phyloP scores from a whole-genome alignment of 2,329 filamentous ascomycete genomes.

The Arachnopeziza araneosa region DNA sequence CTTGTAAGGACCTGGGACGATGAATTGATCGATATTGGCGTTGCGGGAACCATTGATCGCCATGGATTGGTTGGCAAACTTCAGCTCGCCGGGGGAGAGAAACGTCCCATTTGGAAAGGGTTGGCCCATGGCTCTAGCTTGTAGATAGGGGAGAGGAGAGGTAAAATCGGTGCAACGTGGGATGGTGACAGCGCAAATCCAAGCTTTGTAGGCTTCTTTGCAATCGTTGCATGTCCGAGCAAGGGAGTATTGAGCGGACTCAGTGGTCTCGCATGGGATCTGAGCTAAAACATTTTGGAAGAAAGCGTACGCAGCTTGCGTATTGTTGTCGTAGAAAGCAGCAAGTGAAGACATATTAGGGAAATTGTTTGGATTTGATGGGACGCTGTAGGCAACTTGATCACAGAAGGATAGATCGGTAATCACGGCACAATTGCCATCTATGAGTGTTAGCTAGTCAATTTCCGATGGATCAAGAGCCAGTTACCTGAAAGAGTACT shows the following conservation, averaged over 20 bases:
- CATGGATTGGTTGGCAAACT: constrained; percentile 14
- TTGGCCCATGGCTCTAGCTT: constrained; percentile 66
- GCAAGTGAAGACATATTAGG: constrained; percentile 57
- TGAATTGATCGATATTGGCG: constrained; percentile 60
- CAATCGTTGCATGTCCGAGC: constrained; percentile 73
- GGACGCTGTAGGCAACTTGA: constrained; percentile 85
- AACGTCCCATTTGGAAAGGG: constrained; percentile 64
- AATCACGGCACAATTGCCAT: constrained; percentile 78
- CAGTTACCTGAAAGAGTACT: constrained; percentile 67
- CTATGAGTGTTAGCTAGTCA: constrained; percentile 34
- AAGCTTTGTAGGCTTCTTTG: constrained; percentile 76
- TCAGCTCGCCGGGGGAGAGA: constrained; percentile 37
- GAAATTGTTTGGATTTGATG: constrained; percentile 64
- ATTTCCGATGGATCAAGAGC: not conserved
- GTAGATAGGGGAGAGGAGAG: constrained; percentile 41
- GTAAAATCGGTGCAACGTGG: constrained; percentile 86
- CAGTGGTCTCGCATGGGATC: constrained; percentile 73
- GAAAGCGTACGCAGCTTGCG: constrained; percentile 61
- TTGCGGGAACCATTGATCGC: constrained; percentile 59
- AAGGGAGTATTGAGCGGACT: constrained; percentile 74
- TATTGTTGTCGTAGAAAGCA: constrained; percentile 72
- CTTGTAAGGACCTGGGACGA: constrained; percentile 85
- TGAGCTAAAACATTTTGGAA: constrained; percentile 81
- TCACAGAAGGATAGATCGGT: constrained; percentile 86
- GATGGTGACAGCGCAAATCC: constrained; percentile 91